Percentiles rank a stretch among this genome's conserved stretches.
phyloP scores from a whole-genome alignment of 1,139 yeast genomes.

The Arxiozyma slooffiae region DNA sequence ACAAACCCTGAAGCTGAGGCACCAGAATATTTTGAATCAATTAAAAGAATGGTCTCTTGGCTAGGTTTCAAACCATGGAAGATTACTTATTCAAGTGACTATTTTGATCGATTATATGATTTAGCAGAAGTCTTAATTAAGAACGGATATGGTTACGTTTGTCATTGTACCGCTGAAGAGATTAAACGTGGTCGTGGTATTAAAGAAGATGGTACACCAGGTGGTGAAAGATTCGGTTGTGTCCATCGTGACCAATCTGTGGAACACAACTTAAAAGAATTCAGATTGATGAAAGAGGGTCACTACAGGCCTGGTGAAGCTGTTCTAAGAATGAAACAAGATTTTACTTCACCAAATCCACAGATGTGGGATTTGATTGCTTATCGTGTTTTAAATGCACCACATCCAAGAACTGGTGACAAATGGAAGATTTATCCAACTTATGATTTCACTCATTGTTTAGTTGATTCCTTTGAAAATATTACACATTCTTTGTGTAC shows the following conservation, averaged over 20 bases:
- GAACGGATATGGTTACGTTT: conserved; percentile 72
- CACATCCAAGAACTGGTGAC: conserved; percentile 93
- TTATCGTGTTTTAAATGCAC: conserved; percentile 85
- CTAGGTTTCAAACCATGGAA: conserved; percentile 89
- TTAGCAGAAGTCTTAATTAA: conserved; percentile 74
- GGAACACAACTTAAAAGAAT: conserved; percentile 68
- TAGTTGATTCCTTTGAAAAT: conserved; percentile 94
- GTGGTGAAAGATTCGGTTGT: conserved; percentile 84
- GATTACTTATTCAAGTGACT: conserved; percentile 91
- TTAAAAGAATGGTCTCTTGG: conserved; percentile 80
- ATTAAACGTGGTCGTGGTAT: conserved; percentile 85
- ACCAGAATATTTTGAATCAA: conserved; percentile 77
- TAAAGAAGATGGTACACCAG: conserved; percentile 82
- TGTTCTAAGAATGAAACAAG: conserved; percentile 94
- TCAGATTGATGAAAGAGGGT: conserved; percentile 88
- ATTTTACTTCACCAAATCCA: conserved; percentile 81
- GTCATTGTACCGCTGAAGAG: conserved; percentile 88
- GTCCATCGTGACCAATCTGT: conserved; percentile 58
- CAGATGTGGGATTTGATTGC: conserved; percentile 99
- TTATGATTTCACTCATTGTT: conserved; percentile 96
- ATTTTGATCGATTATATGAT: conserved; percentile 78
- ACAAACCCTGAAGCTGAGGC: conserved; percentile 99
- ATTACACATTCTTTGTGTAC: conserved; percentile 94
- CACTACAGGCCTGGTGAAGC: conserved; percentile 83
- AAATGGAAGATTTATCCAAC: conserved; percentile 98